Evolutionary conservation across 2,329 filamentous ascomycete genomes (phyloP).

Genomic region (Fusarium neocosmosporiellum): DNA sequence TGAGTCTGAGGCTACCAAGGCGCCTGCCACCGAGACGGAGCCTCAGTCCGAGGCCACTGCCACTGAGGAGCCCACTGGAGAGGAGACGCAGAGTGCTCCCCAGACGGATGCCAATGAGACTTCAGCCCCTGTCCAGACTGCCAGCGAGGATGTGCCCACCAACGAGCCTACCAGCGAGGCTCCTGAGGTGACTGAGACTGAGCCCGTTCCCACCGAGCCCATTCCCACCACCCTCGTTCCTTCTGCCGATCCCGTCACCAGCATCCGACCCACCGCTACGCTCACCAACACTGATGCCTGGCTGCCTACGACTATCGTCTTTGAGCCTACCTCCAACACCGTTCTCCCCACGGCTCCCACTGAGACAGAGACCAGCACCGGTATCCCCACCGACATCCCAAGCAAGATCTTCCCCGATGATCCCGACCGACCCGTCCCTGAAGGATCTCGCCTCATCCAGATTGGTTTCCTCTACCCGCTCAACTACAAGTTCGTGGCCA

Average conservation of each 20-base stretch:
- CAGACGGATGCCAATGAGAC: conserved; percentile 8
- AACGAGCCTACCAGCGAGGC: conserved; percentile 21
- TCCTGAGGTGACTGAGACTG: conserved; percentile 18
- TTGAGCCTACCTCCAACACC: conserved; percentile 56
- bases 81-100: conserved; percentile 7
- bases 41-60: conserved; percentile 27
- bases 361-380: conserved; percentile 59
- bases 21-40: conserved; percentile 21
- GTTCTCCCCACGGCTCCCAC: conserved; percentile 45
- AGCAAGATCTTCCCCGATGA: conserved; percentile 79
- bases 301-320: conserved; percentile 71
- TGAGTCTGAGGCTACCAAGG: conserved; percentile 1
- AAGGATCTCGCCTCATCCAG: conserved; percentile 79
- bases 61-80: conserved; percentile 23
- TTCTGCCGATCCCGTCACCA: conserved; percentile 49
- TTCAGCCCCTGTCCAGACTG: conserved; percentile 2
- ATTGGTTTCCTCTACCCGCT: conserved; percentile 84
- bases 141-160: conserved; percentile 11
- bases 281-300: conserved; percentile 58
- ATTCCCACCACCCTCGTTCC: conserved; percentile 35
- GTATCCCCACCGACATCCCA: conserved; percentile 75
- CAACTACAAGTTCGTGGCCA: conserved; percentile 86
- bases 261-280: conserved; percentile 56
- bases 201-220: conserved; percentile 1
- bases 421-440: conserved; percentile 63